These are phyloP conservation scores for Fomitopsis pulvina DNA, from an alignment of 768 basidiomycete species.

Conservation along the genomic window DNA sequence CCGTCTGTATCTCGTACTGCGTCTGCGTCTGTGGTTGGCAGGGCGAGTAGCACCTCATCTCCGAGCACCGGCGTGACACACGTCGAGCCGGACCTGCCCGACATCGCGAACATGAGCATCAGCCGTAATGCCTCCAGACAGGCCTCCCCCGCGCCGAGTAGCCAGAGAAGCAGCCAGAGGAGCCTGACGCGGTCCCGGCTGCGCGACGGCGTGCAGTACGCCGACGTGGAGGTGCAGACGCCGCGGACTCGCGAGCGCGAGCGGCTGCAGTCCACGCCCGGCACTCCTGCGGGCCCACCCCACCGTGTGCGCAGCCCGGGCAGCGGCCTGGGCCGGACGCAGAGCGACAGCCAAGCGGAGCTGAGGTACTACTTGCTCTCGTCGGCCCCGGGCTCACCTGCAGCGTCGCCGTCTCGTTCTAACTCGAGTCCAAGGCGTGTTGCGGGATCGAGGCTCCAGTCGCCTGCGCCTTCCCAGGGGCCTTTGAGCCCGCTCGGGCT, in stretches of 20 bases:
- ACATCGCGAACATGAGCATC: not conserved
- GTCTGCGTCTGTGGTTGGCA: too few species aligned
- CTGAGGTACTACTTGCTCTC: not conserved
- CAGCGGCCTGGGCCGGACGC: not conserved
- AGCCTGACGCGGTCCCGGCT: not conserved
- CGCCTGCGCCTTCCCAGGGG: not conserved
- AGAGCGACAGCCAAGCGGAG: not conserved
- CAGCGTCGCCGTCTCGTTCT: not conserved
- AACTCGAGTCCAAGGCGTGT: not conserved
- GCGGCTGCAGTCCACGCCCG: not conserved
- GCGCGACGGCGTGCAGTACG: not conserved
- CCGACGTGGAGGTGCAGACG: not conserved
- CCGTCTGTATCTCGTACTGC: too few species aligned
- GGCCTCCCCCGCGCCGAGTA: not conserved
- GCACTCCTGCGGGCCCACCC: not conserved
- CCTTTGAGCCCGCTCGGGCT: slow-evolving; percentile 1
- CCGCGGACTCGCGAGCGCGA: not conserved
- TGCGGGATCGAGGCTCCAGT: not conserved
- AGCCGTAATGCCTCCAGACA: not conserved
- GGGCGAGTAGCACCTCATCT: not conserved
- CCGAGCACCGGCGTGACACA: not conserved
- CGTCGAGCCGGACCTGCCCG: not conserved
- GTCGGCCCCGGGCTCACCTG: not conserved
- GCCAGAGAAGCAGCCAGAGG: not conserved
- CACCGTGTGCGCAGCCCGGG: too few species aligned